Evolutionary conservation across 177 flowering plant genomes (phyloP), one percentile per base, ranked within the genome.

Genomic region (Vitis hybrid): DNA sequence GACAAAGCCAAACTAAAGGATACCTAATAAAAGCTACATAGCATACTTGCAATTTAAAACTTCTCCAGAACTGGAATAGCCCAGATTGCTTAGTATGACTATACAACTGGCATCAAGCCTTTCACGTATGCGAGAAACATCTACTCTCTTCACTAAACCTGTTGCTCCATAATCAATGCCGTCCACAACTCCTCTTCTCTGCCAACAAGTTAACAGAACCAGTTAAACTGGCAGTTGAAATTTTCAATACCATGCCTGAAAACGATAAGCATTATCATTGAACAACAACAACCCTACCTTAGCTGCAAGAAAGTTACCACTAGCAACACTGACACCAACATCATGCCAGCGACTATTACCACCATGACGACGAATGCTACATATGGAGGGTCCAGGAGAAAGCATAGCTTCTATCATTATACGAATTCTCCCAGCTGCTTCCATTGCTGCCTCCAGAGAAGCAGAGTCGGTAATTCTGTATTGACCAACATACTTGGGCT

Each of bases 31-130:
- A 73, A 71, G 76, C 69, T 73, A 76, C 55, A 38, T 69, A 74
- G 75, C 99, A 82, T 94, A 95, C 99, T 96, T 96, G 98, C 99
- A 96, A 82, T 96, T 96, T 70, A 96, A 74, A 54, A 90, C 97
- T 88, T 94, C 97, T 73, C 99, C 99, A 73, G 98, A 90, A 80
- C 99, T 96, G 72, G 99, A 94, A 81, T 82, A 87, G 22, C 98
- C 98, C 71, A 96, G 81, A 79, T 94, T 94, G 84, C 91, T 90
- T 75, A 90, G 67, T 38, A 92, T 73, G n/a, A 92, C 98, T 19
- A 96, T 85, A 76, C 85, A 91, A 70, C 88, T 92, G 74, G 78
- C 85, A 82, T 91, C 91, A 69, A 94, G 98, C 81, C 95, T 92
- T 76, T 94, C 92, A 20, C 90, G 85, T 71, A 96, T 91, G 57